Conservation (phyloP, 345 rosid species). For the Sisymbrium irio region DNA sequence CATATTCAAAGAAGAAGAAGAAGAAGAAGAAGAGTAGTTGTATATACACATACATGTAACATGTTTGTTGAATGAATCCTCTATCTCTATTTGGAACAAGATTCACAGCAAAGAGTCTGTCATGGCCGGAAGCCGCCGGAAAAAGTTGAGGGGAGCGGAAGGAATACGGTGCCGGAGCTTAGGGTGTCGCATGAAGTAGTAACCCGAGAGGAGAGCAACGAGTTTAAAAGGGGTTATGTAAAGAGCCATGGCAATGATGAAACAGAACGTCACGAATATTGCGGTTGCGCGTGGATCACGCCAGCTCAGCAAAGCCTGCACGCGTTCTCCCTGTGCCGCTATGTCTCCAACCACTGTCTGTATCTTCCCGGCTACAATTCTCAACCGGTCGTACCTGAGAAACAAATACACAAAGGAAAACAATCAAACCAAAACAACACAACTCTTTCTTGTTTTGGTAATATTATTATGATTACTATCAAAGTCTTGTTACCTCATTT, state of each 20-base stretch:
- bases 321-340: slow-evolving; percentile 86
- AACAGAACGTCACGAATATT: slow-evolving; percentile 67
- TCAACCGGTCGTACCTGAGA: slow-evolving; percentile 62
- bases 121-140: slow-evolving; percentile 81
- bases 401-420: not conserved
- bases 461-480: not conserved
- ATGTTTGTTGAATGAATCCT: slow-evolving; percentile 7
- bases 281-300: slow-evolving; percentile 90
- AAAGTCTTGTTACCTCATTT: slow-evolving; percentile 40
- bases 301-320: slow-evolving; percentile 85
- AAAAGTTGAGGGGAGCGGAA: slow-evolving; percentile 76
- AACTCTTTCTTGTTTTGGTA: not conserved
- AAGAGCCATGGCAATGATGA: slow-evolving; percentile 60
- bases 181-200: slow-evolving; percentile 81
- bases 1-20: not conserved
- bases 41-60: not conserved
- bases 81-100: not conserved
- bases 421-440: not conserved
- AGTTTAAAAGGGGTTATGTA: slow-evolving; percentile 84
- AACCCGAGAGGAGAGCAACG: slow-evolving; percentile 55
- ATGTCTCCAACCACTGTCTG: slow-evolving; percentile 88
- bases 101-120: slow-evolving; percentile 75
- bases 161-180: slow-evolving; percentile 70
- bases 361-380: slow-evolving; percentile 72
- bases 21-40: not conserved